Conservation (phyloP, 2,329 filamentous ascomycete genomes). For the Fonsecaea erecta region DNA sequence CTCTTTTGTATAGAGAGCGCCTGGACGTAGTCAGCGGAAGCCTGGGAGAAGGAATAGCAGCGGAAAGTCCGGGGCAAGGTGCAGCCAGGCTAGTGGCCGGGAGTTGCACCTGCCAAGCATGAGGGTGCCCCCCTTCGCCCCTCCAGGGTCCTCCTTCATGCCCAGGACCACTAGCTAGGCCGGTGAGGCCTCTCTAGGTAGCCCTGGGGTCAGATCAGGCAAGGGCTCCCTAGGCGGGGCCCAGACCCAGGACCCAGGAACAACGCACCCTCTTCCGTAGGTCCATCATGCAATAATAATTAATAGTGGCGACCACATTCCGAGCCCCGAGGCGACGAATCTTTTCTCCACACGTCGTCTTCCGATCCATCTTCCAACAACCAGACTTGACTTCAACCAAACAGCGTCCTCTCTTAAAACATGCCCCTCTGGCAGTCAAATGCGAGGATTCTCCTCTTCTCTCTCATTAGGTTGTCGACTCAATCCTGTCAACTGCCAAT, state of each 20-base stretch:
- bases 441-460: conserved; percentile 5
- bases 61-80: conserved; percentile 5
- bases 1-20: conserved; percentile 4
- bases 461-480: background rate
- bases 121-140: background rate
- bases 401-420: conserved; percentile 8
- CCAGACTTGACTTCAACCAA: conserved; percentile 5
- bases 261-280: background rate
- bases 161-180: too few species aligned
- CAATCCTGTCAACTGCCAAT: conserved; percentile 1
- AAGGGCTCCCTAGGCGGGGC: background rate
- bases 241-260: conserved; percentile 1
- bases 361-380: conserved; percentile 12
- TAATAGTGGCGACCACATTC: background rate
- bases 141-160: too few species aligned
- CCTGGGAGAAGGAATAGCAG: conserved; percentile 4
- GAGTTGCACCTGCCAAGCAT: background rate
- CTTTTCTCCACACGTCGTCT: conserved; percentile 17
- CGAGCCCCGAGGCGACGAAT: conserved; percentile 11
- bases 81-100: background rate
- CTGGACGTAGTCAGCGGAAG: conserved; percentile 14
- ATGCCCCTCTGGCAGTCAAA: conserved; percentile 9
- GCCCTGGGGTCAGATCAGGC: background rate
- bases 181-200: background rate
- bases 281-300: background rate